Conservation (phyloP, 495 filamentous ascomycete species). For the Penicillium cinerascens region DNA sequence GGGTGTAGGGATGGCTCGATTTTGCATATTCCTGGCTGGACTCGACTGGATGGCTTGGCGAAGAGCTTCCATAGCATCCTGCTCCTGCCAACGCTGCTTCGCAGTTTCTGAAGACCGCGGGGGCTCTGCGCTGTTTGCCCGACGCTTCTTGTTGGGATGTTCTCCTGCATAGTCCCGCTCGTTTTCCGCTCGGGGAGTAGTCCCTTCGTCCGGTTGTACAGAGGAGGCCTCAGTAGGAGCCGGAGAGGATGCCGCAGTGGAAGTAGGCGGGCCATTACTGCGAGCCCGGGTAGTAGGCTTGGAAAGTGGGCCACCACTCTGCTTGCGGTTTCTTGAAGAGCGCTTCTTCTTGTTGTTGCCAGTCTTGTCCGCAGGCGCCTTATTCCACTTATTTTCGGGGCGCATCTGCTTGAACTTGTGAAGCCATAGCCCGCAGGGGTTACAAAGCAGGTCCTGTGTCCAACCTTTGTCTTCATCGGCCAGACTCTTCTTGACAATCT, state of each 20-base stretch:
- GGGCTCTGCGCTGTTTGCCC: slow-evolving; percentile 42
- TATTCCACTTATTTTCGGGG: slow-evolving; percentile 78
- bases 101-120: slow-evolving; percentile 27
- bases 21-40: slow-evolving; percentile 61
- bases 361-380: slow-evolving; percentile 38
- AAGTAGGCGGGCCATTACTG: slow-evolving; percentile 27
- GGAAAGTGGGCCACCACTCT: slow-evolving; percentile 30
- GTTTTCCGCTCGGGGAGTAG: slow-evolving; percentile 34
- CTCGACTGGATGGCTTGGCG: slow-evolving; percentile 67
- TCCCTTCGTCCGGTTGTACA: slow-evolving; percentile 35
- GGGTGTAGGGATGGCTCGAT: slow-evolving; percentile 63
- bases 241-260: slow-evolving; percentile 38
- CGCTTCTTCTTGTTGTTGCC: slow-evolving; percentile 47
- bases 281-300: slow-evolving; percentile 29
- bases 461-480: slow-evolving; percentile 62
- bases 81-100: slow-evolving; percentile 42
- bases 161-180: slow-evolving; percentile 22
- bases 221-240: slow-evolving; percentile 42
- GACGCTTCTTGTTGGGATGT: slow-evolving; percentile 33
- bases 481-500: slow-evolving; percentile 75
- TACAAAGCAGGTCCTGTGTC: slow-evolving; percentile 74
- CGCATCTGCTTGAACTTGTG: slow-evolving; percentile 81
- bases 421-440: slow-evolving; percentile 94
- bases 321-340: slow-evolving; percentile 31
- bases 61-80: slow-evolving; percentile 56